These are phyloP conservation scores for Rosa multiflora DNA, from an alignment of 306 rosid genomes.

Conservation along the genomic window DNA sequence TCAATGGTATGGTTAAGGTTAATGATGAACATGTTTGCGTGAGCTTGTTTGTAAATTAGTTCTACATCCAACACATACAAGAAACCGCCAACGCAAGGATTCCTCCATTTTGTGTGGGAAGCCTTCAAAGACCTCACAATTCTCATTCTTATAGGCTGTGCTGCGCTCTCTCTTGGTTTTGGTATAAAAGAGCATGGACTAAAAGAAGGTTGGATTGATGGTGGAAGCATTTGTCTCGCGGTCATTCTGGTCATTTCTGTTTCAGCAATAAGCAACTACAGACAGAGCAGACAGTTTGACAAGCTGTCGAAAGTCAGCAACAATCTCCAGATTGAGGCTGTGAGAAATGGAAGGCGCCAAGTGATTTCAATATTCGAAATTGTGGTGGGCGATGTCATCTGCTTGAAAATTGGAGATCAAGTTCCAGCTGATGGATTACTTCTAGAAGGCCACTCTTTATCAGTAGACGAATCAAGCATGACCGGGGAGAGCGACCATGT, in stretches of 20 bases:
- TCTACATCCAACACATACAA: constrained; percentile 26
- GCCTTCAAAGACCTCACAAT: constrained; percentile 42
- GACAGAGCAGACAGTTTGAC: constrained; percentile 27
- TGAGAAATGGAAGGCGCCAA: constrained; percentile 30
- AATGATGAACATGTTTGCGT: no score
- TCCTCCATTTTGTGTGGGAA: constrained; percentile 32
- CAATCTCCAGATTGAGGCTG: constrained; percentile 36
- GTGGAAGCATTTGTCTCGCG: constrained; percentile 33
- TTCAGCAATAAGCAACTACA: constrained; percentile 33
- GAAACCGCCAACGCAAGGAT: constrained; percentile 23
- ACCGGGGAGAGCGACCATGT: constrained; percentile 50
- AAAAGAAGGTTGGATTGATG: constrained; percentile 45
- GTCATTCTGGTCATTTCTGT: constrained; percentile 31
- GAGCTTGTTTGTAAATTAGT: no score
- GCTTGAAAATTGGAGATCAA: constrained; percentile 50
- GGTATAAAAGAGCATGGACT: constrained; percentile 35
- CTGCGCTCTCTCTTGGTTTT: constrained; percentile 37
- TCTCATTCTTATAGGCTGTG: constrained; percentile 34
- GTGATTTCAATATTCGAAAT: constrained; percentile 37
- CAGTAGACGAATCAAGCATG: constrained; percentile 52
- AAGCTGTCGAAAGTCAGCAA: constrained; percentile 29
- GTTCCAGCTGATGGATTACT: constrained; percentile 52
- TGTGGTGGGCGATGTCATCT: constrained; percentile 43
- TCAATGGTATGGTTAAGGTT: no score
- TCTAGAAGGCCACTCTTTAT: constrained; percentile 37